Base-by-base conservation (phyloP, 495 filamentous ascomycete genomes). In the Hyaloscypha hepaticicola region DNA sequence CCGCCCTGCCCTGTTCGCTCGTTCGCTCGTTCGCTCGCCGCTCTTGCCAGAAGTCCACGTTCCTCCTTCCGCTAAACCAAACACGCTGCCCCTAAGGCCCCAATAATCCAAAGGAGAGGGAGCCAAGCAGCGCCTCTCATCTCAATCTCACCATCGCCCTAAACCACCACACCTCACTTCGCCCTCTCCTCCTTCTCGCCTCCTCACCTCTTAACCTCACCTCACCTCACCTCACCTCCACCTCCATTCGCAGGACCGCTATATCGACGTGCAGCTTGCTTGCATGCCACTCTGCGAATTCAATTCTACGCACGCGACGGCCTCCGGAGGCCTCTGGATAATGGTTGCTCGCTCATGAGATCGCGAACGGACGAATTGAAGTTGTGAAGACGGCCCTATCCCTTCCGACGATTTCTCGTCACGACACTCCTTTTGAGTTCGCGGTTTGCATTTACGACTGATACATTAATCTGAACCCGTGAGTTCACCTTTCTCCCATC, bases 381-480 rank as follows among this genome's bases (percentile, higher is more conserved):
- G 61, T 64, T 60, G 66, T 59, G 56, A 55, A 58, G 56, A 52
- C 51, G 61, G 64, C 57, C 38, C 41, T 22, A 63, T 34, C 52
- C 65, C 62, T 67, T 55, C 33, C 51, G 70, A 70, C 70, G 70
- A 72, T 33, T 66, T 66, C 66, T 77, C 78, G 78, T 80, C 78
- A 66, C 77, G 72, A 74, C 78, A 72, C 78, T 81, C 78, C 64
- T 77, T 79, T 53, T 79, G 74, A 73, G 67, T 55, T 63, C 41
- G 63, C 67, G 41, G 56, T 55, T 52, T 71, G 24, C 34, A 38
- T 68, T 55, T 70, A 64, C 63, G 57, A 64, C 56, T 26, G 50
- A 65, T 68, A 56, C 52, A 53, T 58, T 66, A 68, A 73, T 71
- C 58, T 66, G 52, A 62, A 58, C 55, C 65, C 59, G 67, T 71